A percentile compares a stretch with the other conserved stretches of the same genome.
Evolutionary conservation across 495 filamentous ascomycete genomes (phyloP).

Genomic region (Aspergillus asperescens): DNA sequence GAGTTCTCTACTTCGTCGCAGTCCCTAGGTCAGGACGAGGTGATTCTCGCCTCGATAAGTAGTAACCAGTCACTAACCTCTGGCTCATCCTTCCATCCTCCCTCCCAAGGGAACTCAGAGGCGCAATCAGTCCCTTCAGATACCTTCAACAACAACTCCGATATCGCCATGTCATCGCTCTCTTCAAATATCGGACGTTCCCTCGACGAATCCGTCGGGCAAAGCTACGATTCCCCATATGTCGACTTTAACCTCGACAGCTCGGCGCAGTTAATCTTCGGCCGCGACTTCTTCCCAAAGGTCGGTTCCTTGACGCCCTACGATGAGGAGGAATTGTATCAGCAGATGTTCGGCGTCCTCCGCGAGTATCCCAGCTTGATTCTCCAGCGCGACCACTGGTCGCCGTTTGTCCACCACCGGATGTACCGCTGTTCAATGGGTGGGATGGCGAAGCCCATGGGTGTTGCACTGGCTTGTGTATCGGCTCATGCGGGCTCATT

Average conservation of each 20-base stretch:
- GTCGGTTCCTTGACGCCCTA: neutral
- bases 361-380: constrained; percentile 14
- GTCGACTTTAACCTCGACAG: neutral
- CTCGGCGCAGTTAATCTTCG: constrained; percentile 5
- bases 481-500: constrained; percentile 9
- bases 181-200: neutral
- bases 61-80: neutral
- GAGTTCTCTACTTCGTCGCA: constrained; percentile 7
- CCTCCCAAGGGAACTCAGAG: neutral
- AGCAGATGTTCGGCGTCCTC: constrained; percentile 11
- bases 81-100: neutral
- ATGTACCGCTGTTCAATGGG: constrained; percentile 14
- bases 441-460: constrained; percentile 15
- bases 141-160: neutral
- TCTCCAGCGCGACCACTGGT: constrained; percentile 16
- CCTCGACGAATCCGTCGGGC: neutral
- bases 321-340: neutral
- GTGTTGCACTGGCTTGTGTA: constrained; percentile 10
- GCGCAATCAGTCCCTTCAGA: neutral
- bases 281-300: constrained; percentile 3
- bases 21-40: neutral
- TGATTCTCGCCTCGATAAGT: constrained; percentile 1
- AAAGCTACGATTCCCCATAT: neutral
- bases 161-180: neutral
- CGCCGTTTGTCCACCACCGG: constrained; percentile 17